phyloP scores from a whole-genome alignment of 768 basidiomycete species.

The Mycena latifolia region DNA sequence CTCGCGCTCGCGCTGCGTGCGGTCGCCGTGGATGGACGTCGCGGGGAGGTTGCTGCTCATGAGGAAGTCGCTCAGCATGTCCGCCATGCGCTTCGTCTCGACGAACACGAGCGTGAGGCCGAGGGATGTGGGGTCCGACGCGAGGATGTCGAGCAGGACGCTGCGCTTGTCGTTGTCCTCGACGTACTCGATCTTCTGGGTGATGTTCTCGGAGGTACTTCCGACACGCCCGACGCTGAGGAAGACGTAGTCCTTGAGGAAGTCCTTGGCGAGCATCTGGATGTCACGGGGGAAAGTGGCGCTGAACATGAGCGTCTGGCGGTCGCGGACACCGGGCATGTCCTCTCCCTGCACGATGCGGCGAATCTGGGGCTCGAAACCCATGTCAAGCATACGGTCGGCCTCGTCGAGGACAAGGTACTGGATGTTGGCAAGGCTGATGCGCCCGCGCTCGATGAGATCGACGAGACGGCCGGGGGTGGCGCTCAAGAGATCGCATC shows the following conservation, averaged over 20 bases:
- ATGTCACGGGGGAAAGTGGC: constrained; percentile 99
- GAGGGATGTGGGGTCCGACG: constrained; percentile 68
- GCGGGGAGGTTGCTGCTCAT: constrained; percentile 85
- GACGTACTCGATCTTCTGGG: constrained; percentile 98
- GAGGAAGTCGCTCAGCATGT: constrained; percentile 97
- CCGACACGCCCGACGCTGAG: constrained; percentile 98
- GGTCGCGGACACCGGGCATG: constrained; percentile 93
- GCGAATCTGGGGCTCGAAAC: constrained; percentile 99
- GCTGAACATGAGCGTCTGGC: constrained; percentile 99
- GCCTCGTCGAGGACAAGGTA: constrained; percentile 99
- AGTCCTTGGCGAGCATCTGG: constrained; percentile 95
- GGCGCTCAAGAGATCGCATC: constrained; percentile 96
- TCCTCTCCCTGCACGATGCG: constrained; percentile 98
- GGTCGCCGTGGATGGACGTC: constrained; percentile 98
- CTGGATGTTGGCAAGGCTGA: constrained; percentile 95
- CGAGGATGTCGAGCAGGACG: constrained; percentile 93
- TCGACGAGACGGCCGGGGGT: constrained; percentile 99
- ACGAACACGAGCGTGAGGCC: constrained; percentile 97
- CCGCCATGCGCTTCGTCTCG: constrained; percentile 99
- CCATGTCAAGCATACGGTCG: constrained; percentile 99
- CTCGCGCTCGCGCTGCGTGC: constrained; percentile 98
- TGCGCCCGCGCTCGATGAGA: constrained; percentile 96
- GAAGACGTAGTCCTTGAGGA: constrained; percentile 99
- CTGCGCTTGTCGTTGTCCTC: constrained; percentile 98
- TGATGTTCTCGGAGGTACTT: constrained; percentile 99